A percentile compares a stretch with the other conserved stretches of the same genome.
Conservation (phyloP, 2,329 filamentous ascomycete species). For the Penicillium vulpinum region DNA sequence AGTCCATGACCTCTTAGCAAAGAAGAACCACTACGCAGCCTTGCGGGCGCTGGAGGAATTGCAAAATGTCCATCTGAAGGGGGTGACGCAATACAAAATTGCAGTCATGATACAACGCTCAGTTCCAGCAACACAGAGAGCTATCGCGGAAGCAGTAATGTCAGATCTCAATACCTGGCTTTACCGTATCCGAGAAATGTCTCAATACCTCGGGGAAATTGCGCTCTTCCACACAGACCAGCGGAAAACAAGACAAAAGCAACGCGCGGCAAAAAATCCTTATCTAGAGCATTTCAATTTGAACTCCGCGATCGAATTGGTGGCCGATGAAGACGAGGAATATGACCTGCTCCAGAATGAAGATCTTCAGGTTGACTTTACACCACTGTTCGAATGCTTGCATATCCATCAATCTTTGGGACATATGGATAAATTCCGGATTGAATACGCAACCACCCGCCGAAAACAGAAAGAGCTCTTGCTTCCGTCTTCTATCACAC, state of each 20-base stretch:
- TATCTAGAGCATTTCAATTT: constrained; percentile 82
- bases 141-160: constrained; percentile 96
- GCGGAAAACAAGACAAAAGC: constrained; percentile 76
- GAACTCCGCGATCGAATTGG: constrained; percentile 92
- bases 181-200: constrained; percentile 90
- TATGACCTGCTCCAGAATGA: constrained; percentile 96
- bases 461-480: constrained; percentile 89
- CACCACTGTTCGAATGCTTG: constrained; percentile 87
- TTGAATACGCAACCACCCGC: constrained; percentile 88
- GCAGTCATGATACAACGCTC: constrained; percentile 95
- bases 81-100: constrained; percentile 90
- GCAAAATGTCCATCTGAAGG: constrained; percentile 93
- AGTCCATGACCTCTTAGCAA: constrained; percentile 84
- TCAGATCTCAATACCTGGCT: constrained; percentile 95
- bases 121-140: constrained; percentile 85
- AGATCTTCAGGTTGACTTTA: constrained; percentile 91
- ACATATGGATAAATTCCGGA: constrained; percentile 84
- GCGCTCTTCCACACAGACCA: constrained; percentile 95
- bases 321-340: constrained; percentile 92
- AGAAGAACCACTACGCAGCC: constrained; percentile 94
- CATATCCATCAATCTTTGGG: constrained; percentile 96
- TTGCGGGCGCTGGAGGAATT: constrained; percentile 92
- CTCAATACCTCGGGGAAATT: constrained; percentile 92
- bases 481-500: constrained; percentile 71
- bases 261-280: constrained; percentile 72